Conservation (phyloP, 129 eudicot genomes). For the Lactuca saligna region DNA sequence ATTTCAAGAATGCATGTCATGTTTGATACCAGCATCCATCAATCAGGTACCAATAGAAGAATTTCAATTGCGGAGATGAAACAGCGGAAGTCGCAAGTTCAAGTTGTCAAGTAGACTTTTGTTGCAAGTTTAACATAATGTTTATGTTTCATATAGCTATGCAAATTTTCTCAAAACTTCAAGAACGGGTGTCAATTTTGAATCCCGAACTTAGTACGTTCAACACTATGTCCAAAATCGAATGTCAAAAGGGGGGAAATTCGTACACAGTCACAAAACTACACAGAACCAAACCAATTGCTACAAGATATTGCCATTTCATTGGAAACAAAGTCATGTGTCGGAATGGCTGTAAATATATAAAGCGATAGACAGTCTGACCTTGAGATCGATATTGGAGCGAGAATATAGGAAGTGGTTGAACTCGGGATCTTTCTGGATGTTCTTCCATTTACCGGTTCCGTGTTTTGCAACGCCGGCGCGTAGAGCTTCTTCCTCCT, state of each 20-base stretch:
- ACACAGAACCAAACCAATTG: neutral
- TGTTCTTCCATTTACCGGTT: constrained; percentile 89
- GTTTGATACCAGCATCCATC: constrained; percentile 5
- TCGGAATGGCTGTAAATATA: neutral
- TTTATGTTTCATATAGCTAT: neutral
- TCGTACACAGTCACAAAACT: neutral
- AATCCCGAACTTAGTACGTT: neutral
- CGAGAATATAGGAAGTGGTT: constrained; percentile 62
- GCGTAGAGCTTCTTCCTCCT: constrained; percentile 87
- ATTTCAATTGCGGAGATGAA: constrained; percentile 1
- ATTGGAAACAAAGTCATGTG: neutral
- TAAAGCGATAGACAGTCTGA: constrained; percentile 9
- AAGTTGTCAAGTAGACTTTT: neutral
- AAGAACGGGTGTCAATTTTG: neutral
- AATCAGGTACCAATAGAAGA: too few species aligned
- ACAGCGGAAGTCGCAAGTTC: neutral
- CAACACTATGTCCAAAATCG: neutral
- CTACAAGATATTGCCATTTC: neutral
- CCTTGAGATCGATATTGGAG: constrained; percentile 97
- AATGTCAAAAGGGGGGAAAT: neutral
- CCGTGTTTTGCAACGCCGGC: constrained; percentile 92
- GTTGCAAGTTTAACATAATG: neutral
- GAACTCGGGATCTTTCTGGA: constrained; percentile 82
- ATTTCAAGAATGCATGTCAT: neutral
- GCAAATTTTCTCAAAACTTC: neutral